phyloP scores from a whole-genome alignment of 306 rosid species.

The Sindora glabra region DNA sequence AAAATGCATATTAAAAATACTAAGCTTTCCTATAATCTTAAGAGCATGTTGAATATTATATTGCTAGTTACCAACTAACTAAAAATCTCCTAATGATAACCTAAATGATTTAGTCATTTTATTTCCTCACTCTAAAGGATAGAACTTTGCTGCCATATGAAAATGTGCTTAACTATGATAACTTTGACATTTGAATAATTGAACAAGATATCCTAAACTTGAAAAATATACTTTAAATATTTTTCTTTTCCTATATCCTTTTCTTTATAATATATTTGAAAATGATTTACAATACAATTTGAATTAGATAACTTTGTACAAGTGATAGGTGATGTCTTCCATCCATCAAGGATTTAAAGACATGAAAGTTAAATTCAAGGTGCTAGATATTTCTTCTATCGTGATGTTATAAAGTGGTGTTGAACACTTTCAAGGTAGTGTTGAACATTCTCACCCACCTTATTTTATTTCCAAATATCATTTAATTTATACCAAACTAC shows the following conservation, averaged over 20 bases:
- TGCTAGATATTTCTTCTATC: conserved; percentile 55
- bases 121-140: conserved; percentile 44
- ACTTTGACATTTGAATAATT: conserved; percentile 69
- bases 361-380: conserved; percentile 66
- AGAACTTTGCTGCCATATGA: conserved; percentile 89
- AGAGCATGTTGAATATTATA: too few species aligned
- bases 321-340: conserved; percentile 13
- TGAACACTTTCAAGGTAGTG: too few species aligned
- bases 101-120: not conserved
- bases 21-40: too few species aligned
- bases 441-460: too few species aligned
- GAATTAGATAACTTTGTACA: not conserved
- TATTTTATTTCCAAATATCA: too few species aligned
- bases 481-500: too few species aligned
- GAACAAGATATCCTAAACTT: conserved; percentile 78
- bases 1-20: too few species aligned
- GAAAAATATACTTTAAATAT: conserved; percentile 67
- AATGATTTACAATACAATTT: not conserved
- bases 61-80: not conserved
- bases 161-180: conserved; percentile 74
- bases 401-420: too few species aligned
- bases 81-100: not conserved
- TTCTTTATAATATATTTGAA: not conserved
- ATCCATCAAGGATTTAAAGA: conserved; percentile 58
- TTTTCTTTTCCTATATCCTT: not conserved